phyloP scores from a whole-genome alignment of 139 green algal species.

The Asterochloris sp. region DNA sequence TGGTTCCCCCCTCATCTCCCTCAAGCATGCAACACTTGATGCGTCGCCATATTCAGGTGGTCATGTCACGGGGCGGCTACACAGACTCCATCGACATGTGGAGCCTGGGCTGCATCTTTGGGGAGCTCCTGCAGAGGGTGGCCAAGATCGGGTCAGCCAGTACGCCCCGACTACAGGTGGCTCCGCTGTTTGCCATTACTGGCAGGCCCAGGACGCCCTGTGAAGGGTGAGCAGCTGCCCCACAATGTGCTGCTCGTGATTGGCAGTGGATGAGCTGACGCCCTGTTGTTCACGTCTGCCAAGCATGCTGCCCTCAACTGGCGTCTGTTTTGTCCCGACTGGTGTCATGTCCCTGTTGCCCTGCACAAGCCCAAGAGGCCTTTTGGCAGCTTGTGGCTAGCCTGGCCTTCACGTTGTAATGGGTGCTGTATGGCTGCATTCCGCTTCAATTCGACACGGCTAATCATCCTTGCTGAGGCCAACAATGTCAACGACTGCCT shows the following conservation, averaged over 20 bases:
- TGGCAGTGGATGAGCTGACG: too few relatives aligned
- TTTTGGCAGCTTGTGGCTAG: too few relatives aligned
- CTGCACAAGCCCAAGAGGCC: too few relatives aligned
- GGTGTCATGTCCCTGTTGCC: too few relatives aligned
- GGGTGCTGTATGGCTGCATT: too few relatives aligned
- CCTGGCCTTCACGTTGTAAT: too few relatives aligned
- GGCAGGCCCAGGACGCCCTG: conserved; percentile 58
- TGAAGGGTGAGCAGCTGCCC: conserved; percentile 25
- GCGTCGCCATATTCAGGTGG: conserved; percentile 29
- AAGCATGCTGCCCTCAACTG: neutral
- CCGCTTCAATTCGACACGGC: too few relatives aligned
- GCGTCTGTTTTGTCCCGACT: too few relatives aligned
- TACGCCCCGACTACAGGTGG: conserved; percentile 74
- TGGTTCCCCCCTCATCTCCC: too few relatives aligned
- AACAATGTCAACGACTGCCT: too few relatives aligned
- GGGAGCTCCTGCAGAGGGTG: conserved; percentile 85
- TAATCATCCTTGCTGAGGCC: too few relatives aligned
- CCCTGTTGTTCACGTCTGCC: neutral
- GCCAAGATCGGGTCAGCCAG: conserved; percentile 59
- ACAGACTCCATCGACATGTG: conserved; percentile 77
- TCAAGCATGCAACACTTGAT: neutral
- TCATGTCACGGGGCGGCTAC: conserved; percentile 73
- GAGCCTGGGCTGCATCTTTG: conserved; percentile 82
- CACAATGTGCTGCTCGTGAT: too few relatives aligned
- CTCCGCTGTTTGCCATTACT: conserved; percentile 75